phyloP scores from a whole-genome alignment of 768 basidiomycete species.

The Leucocoprinus leucothites region DNA sequence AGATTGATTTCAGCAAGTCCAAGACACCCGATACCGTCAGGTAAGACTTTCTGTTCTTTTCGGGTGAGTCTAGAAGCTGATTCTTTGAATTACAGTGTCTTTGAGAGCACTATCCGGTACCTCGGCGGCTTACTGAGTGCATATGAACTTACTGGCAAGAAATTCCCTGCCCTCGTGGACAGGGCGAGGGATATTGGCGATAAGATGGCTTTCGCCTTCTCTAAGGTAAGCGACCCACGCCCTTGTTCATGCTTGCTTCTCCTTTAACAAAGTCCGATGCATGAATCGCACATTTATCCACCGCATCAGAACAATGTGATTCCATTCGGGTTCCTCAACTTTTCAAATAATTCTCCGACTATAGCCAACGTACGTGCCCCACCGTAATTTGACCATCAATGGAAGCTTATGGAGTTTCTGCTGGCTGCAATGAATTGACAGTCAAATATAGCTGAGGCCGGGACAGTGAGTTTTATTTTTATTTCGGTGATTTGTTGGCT shows the following conservation, averaged over 20 bases:
- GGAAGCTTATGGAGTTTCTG: no score
- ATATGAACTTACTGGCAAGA: constrained; percentile 60
- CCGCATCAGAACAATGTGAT: constrained; percentile 33
- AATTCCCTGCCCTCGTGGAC: constrained; percentile 47
- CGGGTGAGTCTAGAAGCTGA: background rate
- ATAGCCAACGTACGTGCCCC: background rate
- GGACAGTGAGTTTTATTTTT: constrained; percentile 41
- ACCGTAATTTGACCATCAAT: background rate
- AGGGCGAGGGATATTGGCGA: constrained; percentile 65
- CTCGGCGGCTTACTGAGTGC: constrained; percentile 65
- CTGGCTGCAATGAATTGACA: constrained; percentile 31
- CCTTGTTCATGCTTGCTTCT: background rate
- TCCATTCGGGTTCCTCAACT: constrained; percentile 40
- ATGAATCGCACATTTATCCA: no score
- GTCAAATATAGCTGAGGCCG: constrained; percentile 57
- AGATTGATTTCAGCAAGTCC: constrained; percentile 55
- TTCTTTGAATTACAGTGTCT: constrained; percentile 40
- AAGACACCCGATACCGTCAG: constrained; percentile 41
- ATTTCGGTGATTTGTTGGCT: background rate
- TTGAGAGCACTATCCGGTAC: constrained; percentile 77
- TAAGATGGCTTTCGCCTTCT: constrained; percentile 50
- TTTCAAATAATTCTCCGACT: constrained; percentile 42
- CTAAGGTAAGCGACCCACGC: constrained; percentile 49
- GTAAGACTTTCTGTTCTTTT: constrained; percentile 13
- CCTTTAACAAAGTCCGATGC: background rate